Base-by-base conservation (phyloP, 208 protist species). In the Trypanosoma congolense region DNA sequence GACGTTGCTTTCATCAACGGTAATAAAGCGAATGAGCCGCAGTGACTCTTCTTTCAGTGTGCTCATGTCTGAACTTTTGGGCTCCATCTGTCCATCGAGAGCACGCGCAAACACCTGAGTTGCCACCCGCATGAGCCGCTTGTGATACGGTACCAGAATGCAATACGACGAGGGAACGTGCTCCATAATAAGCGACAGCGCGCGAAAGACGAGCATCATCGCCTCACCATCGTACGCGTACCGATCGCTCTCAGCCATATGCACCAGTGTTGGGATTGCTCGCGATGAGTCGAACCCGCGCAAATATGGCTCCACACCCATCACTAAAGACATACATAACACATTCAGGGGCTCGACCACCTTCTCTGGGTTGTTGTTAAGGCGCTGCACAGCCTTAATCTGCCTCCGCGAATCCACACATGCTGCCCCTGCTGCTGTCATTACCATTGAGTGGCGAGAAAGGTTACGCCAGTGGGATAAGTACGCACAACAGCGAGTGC, bases 291-390 rank as follows among this genome's bases (percentile, higher is more conserved):
- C 76, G 53, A 95, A 95, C 2, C 65, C 68, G 29, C 84, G 78
- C 42, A 95, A 51, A 52, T 95, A 95, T 26, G 26, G 16, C 59
- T 95, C 88, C 4, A 78, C 62, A 9, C 88, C 88, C 84, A 95
- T 95, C 0, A 92, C 79, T 3, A 95, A 76, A 1, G 80, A 82
- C 24, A 78, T 76, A 45, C 75, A 82, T 40, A 95, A 70, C 1
- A 12, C 58, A 10, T 71, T 65, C 0, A 95, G 56, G 2, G 69
- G 57, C 16, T 78, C 75, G 47, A 77, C 73, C n/a, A 90, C 73
- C 2, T 56, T 53, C 0, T 60, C 46, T 0, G 63, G 30, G 28
- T 85, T 61, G 46, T 75, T 74, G 40, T 54, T 69, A 31, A 68
- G 14, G 0, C 18, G 36, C 1, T 64, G 69, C 31, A 76, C 51